Percentiles rank a stretch among this genome's conserved stretches.
Evolutionary conservation across 2,329 filamentous ascomycete species (phyloP).

Genomic region (Clarireedia hainanense): DNA sequence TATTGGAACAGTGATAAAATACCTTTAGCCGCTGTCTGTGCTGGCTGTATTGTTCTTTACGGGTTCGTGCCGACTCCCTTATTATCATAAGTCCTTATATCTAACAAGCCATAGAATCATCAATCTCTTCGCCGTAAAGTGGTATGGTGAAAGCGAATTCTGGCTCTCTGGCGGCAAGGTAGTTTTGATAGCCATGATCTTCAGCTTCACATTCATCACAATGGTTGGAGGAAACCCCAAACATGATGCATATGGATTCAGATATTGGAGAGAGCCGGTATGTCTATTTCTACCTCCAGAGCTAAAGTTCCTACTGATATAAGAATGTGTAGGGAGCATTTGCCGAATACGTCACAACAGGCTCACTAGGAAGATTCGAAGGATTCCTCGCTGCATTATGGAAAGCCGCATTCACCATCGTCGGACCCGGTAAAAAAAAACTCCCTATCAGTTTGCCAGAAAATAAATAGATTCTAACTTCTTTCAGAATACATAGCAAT

Average conservation of each 20-base stretch:
- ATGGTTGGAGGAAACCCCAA: slow-evolving; percentile 65
- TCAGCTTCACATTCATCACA: slow-evolving; percentile 65
- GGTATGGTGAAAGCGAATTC: slow-evolving; percentile 67
- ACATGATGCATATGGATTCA: slow-evolving; percentile 61
- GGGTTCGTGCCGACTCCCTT: slow-evolving; percentile 36
- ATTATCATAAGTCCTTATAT: neutral
- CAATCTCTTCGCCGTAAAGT: slow-evolving; percentile 58
- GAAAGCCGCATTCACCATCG: slow-evolving; percentile 36
- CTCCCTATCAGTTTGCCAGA: neutral
- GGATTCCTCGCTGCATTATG: slow-evolving; percentile 52
- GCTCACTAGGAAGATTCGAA: slow-evolving; percentile 60
- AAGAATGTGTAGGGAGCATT: slow-evolving; percentile 47
- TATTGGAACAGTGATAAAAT: slow-evolving; percentile 25
- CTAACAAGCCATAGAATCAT: slow-evolving; percentile 35
- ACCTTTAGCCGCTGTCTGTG: slow-evolving; percentile 31
- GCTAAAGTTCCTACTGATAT: neutral
- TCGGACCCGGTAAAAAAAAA: slow-evolving; percentile 37
- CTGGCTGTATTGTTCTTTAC: slow-evolving; percentile 33
- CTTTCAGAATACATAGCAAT: slow-evolving; percentile 46
- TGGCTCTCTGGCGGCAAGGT: slow-evolving; percentile 40
- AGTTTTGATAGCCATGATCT: slow-evolving; percentile 39
- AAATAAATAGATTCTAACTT: neutral
- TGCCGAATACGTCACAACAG: slow-evolving; percentile 49
- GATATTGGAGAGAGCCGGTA: slow-evolving; percentile 52
- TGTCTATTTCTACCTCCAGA: neutral